These are phyloP conservation scores for Fusarium sp. DNA, from an alignment of 2,329 filamentous ascomycete genomes.

Conservation along the genomic window DNA sequence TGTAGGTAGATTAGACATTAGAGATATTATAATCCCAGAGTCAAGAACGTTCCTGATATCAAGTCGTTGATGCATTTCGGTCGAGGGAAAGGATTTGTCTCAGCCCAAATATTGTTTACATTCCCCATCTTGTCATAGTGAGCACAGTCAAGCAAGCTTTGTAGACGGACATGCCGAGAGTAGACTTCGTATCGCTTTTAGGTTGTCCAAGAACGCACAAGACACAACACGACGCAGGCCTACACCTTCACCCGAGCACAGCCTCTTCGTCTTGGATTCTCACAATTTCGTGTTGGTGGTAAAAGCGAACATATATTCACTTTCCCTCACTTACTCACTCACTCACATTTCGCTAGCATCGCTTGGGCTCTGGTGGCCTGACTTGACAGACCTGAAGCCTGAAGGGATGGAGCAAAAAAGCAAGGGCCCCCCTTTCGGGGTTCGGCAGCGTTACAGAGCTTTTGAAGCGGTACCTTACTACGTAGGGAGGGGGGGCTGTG, in stretches of 20 bases:
- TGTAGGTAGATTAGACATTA: conserved; percentile 16
- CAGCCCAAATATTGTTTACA: conserved; percentile 20
- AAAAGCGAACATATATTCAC: background rate
- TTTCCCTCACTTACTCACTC: background rate
- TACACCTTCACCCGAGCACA: conserved; percentile 2
- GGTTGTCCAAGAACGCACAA: no score
- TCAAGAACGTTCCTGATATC: no score
- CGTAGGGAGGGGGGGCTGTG: conserved; percentile 43
- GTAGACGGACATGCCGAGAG: conserved; percentile 22
- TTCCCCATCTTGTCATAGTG: conserved; percentile 26
- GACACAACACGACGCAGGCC: no score
- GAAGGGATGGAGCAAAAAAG: conserved; percentile 13
- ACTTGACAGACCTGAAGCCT: conserved; percentile 34
- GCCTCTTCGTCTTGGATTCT: conserved; percentile 14
- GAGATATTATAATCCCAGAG: conserved; percentile 28
- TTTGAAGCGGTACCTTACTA: background rate
- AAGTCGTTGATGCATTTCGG: background rate
- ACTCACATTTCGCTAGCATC: background rate
- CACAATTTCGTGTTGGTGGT: conserved; percentile 10
- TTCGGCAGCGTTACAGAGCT: conserved; percentile 37
- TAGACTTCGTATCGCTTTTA: background rate
- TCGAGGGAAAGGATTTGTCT: conserved; percentile 20
- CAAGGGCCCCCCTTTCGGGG: conserved; percentile 30
- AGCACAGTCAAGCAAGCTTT: conserved; percentile 17
- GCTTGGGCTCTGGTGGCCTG: conserved; percentile 3